These are phyloP conservation scores for Primulina eburnea DNA, from an alignment of 257 asterid species.

Conservation along the genomic window DNA sequence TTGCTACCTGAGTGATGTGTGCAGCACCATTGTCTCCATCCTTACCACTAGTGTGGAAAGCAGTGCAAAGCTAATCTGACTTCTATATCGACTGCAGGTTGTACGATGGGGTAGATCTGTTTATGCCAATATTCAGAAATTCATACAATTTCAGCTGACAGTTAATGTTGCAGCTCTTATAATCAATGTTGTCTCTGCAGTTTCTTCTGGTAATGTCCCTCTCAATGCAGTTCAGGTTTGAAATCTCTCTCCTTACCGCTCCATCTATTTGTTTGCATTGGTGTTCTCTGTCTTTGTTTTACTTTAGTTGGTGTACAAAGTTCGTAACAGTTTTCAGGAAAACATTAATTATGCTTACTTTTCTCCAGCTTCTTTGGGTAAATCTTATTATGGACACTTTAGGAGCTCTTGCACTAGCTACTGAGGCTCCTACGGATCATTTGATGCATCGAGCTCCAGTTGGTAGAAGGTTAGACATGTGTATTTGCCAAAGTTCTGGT, in stretches of 20 bases:
- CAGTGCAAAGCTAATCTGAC: background rate
- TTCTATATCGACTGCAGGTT: constrained; percentile 51
- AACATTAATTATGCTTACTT: constrained; percentile 9
- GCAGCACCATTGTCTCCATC: background rate
- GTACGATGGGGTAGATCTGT: constrained; percentile 99
- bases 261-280: constrained; percentile 12
- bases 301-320: background rate
- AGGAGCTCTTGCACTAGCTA: constrained; percentile 96
- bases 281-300: constrained; percentile 6
- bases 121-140: constrained; percentile 92
- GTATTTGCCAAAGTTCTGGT: constrained; percentile 1
- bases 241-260: constrained; percentile 19
- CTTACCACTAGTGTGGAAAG: background rate
- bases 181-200: constrained; percentile 90
- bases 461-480: constrained; percentile 76
- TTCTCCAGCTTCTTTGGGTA: constrained; percentile 91
- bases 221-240: constrained; percentile 93
- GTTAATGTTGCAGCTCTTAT: constrained; percentile 91
- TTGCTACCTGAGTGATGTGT: background rate
- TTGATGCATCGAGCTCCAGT: constrained; percentile 87
- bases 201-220: constrained; percentile 88
- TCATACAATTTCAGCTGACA: constrained; percentile 93
- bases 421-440: constrained; percentile 95
- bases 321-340: background rate
- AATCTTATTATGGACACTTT: constrained; percentile 98